Conservation (phyloP, 306 rosid species). For the Calophaca sinica region DNA sequence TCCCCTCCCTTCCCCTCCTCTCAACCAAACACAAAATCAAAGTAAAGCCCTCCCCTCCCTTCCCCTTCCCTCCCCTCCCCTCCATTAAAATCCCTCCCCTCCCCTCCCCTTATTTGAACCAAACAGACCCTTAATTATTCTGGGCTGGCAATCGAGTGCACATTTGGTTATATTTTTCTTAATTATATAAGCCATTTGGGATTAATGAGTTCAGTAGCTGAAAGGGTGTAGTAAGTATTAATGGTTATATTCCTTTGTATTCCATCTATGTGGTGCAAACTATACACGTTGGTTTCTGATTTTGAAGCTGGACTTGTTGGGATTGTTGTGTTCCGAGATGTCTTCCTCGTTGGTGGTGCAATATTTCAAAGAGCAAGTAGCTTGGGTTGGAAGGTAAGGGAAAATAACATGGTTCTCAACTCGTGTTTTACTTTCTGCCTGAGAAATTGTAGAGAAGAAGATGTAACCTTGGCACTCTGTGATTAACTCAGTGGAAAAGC, state of each 20-base stretch:
- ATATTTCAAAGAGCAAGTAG: constrained; percentile 75
- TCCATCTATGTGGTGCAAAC: constrained; percentile 23
- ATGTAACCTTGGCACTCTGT: constrained; percentile 39
- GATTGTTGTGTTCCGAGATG: constrained; percentile 83
- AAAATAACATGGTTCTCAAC: not conserved
- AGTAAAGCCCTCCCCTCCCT: no score
- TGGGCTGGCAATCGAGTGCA: not conserved
- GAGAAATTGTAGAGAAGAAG: constrained; percentile 4
- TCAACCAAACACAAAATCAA: no score
- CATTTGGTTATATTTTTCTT: constrained; percentile 16
- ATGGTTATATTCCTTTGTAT: constrained; percentile 17
- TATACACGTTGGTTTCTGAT: constrained; percentile 36
- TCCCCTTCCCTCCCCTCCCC: no score
- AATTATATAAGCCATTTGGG: constrained; percentile 2
- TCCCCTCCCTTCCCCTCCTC: no score
- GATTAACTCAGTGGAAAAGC: constrained; percentile 75
- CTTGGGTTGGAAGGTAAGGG: constrained; percentile 86
- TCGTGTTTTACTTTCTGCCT: constrained; percentile 27
- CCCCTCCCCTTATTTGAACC: no score
- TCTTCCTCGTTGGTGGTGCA: constrained; percentile 84
- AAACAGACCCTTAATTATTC: constrained; percentile 2
- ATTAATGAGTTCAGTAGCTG: constrained; percentile 17
- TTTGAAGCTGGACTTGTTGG: constrained; percentile 91
- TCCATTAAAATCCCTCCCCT: no score
- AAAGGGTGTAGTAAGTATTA: not conserved